Conservation (phyloP, 1,139 yeast genomes). For the Debaryomycetaceae sp. region DNA sequence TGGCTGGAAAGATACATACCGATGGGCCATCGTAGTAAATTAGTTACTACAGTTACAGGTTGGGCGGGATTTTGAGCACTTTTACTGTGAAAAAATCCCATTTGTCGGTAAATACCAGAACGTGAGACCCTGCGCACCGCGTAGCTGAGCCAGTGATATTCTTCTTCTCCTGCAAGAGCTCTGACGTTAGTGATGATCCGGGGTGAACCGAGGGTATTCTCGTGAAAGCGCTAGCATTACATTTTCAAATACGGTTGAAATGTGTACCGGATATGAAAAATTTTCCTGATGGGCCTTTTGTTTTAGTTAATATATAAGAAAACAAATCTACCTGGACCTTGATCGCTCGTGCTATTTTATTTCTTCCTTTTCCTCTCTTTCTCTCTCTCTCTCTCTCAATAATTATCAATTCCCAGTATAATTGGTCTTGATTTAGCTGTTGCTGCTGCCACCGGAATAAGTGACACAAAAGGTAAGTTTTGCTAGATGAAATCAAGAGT, state of each 20-base stretch:
- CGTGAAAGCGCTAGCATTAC: neutral
- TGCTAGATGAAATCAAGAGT: neutral
- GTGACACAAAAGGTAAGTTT: conserved; percentile 9
- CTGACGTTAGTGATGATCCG: neutral
- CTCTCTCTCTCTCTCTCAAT: conserved; percentile 24
- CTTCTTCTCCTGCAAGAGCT: neutral
- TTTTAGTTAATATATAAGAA: conserved; percentile 6
- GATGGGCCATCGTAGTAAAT: too few species aligned
- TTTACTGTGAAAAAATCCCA: too few species aligned
- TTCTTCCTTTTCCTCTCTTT: conserved; percentile 18
- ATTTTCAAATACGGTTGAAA: neutral
- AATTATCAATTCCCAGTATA: conserved; percentile 20
- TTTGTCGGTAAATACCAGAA: neutral
- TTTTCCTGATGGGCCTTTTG: conserved; percentile 3
- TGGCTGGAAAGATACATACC: too few species aligned
- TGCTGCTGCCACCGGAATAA: conserved; percentile 3
- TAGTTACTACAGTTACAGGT: too few species aligned
- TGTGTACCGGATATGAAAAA: conserved; percentile 2
- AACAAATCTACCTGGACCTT: neutral
- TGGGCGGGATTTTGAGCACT: too few species aligned
- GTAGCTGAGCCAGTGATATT: neutral
- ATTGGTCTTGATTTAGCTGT: conserved; percentile 12
- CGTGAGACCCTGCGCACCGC: neutral
- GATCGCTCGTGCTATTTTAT: conserved; percentile 3
- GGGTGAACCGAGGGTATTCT: neutral